Evolutionary conservation across 2,329 filamentous ascomycete genomes (phyloP).

Genomic region (Fusarium keratoplasticum): DNA sequence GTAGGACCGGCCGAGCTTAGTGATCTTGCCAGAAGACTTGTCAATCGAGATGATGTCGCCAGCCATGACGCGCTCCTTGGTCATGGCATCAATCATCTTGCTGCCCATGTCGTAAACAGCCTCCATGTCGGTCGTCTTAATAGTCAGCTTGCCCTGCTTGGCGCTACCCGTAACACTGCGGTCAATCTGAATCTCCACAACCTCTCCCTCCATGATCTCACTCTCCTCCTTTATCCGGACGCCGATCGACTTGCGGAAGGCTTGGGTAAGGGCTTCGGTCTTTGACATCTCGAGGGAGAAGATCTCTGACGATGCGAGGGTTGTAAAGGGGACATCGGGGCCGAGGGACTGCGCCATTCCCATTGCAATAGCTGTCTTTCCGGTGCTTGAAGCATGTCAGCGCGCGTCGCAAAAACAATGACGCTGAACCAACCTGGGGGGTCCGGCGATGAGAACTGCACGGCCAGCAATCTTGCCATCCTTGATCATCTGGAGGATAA

Average conservation of each 20-base stretch:
- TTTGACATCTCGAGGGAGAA: conserved; percentile 99
- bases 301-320: conserved; percentile 94
- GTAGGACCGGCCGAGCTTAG: conserved; percentile 94
- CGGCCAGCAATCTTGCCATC: conserved; percentile 98
- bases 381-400: conserved; percentile 71
- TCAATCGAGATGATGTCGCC: conserved; percentile 99
- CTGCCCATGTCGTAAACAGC: conserved; percentile 99
- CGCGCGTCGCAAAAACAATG: not conserved
- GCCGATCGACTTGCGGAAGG: conserved; percentile 98
- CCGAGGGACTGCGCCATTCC: conserved; percentile 98
- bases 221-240: conserved; percentile 99
- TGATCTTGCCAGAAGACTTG: conserved; percentile 98
- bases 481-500: conserved; percentile 99
- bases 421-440: conserved; percentile 72
- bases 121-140: conserved; percentile 99
- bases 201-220: conserved; percentile 98
- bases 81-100: conserved; percentile 99
- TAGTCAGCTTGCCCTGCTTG: conserved; percentile 98
- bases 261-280: conserved; percentile 96
- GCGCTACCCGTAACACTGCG: conserved; percentile 95
- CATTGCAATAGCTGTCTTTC: conserved; percentile 98
- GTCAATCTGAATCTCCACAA: conserved; percentile 98
- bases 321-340: conserved; percentile 94
- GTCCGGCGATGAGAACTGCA: conserved; percentile 93
- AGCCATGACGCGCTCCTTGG: conserved; percentile 98